Conservation (phyloP, 495 filamentous ascomycete genomes). For the Podospora bellae-mahoneyi region DNA sequence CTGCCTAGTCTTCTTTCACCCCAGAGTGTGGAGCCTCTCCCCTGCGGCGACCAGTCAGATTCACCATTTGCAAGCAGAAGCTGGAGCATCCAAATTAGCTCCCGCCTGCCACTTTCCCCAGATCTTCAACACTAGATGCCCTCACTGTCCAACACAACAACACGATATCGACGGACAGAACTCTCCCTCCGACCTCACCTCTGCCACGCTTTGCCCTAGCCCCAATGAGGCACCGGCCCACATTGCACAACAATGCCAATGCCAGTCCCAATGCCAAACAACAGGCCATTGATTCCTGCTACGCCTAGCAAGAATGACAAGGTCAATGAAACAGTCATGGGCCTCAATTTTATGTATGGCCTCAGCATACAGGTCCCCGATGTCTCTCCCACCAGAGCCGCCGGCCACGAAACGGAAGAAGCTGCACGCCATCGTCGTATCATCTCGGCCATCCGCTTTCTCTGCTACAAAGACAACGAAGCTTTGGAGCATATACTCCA, state of each 20-base stretch:
- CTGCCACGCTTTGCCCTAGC: neutral
- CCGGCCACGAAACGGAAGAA: conserved; percentile 15
- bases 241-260: neutral
- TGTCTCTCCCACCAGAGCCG: conserved; percentile 17
- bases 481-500: conserved; percentile 16
- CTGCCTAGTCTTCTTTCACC: neutral
- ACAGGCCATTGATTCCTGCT: conserved; percentile 3
- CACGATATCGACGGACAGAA: neutral
- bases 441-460: conserved; percentile 17
- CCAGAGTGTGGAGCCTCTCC: neutral
- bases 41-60: neutral
- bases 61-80: neutral
- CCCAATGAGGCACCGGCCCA: neutral
- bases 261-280: conserved; percentile 4
- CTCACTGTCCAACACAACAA: neutral
- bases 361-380: conserved; percentile 25
- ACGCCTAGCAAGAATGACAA: conserved; percentile 23
- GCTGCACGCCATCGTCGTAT: conserved; percentile 19
- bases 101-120: neutral
- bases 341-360: conserved; percentile 27
- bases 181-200: neutral
- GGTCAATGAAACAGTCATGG: conserved; percentile 12
- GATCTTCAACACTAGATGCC: neutral
- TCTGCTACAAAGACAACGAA: conserved; percentile 15
- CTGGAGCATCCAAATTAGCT: neutral